Conservation (phyloP, 495 filamentous ascomycete species). For the Penicillium turbatum region DNA sequence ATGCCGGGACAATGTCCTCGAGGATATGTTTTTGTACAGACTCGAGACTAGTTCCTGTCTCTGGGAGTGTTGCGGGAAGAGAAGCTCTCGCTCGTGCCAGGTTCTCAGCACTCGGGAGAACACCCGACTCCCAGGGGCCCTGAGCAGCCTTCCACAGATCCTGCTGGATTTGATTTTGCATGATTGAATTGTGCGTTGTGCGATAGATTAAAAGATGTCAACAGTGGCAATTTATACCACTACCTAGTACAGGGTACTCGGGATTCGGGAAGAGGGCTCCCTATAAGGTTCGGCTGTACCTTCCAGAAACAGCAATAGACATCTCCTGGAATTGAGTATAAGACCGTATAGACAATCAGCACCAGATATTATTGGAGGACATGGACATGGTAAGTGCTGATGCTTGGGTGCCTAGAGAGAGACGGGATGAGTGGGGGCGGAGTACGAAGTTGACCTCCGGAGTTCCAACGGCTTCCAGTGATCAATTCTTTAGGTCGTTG, state of each 20-base stretch:
- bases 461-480: too few species aligned
- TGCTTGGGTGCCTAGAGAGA: too few species aligned
- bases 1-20: slow-evolving; percentile 59
- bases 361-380: neutral
- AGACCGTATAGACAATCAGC: neutral
- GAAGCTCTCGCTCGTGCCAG: slow-evolving; percentile 35
- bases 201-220: neutral
- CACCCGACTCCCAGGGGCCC: slow-evolving; percentile 27
- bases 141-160: slow-evolving; percentile 36
- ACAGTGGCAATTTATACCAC: slow-evolving; percentile 4
- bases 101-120: slow-evolving; percentile 33
- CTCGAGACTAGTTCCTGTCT: slow-evolving; percentile 43
- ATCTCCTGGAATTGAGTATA: neutral
- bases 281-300: slow-evolving; percentile 17
- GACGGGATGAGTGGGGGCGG: too few species aligned
- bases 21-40: slow-evolving; percentile 48
- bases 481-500: too few species aligned
- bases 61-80: slow-evolving; percentile 37
- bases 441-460: too few species aligned
- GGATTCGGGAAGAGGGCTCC: slow-evolving; percentile 10
- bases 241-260: slow-evolving; percentile 1
- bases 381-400: neutral
- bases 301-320: slow-evolving; percentile 8
- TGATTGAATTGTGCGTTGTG: slow-evolving; percentile 1
- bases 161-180: slow-evolving; percentile 27